Conservation (phyloP, 768 basidiomycete species). For the Daedaleopsis nitida region DNA sequence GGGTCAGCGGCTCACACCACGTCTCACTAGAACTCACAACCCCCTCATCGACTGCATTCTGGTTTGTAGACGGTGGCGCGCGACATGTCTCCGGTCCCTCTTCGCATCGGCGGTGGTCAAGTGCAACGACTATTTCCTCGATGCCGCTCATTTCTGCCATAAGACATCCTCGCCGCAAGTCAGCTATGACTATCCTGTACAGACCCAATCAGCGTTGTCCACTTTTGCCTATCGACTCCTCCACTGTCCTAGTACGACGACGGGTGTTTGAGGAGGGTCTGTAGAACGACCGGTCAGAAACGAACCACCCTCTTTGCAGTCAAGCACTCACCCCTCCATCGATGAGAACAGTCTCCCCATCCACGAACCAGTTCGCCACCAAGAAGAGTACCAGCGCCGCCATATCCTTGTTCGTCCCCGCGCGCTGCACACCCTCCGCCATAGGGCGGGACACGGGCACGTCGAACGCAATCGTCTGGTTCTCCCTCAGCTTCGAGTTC, state of each 20-base stretch:
- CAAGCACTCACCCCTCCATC: constrained; percentile 47
- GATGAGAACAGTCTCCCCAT: constrained; percentile 48
- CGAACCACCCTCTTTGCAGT: not conserved
- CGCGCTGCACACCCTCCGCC: constrained; percentile 13
- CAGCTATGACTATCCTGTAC: no score
- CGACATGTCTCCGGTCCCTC: no score
- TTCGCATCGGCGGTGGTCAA: no score
- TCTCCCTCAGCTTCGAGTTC: constrained; percentile 17
- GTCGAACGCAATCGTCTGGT: constrained; percentile 30
- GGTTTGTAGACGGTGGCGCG: no score
- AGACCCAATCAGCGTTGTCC: no score
- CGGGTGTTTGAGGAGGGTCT: constrained; percentile 41
- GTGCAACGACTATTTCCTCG: no score
- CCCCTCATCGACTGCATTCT: no score
- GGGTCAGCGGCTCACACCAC: no score
- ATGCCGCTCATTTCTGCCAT: no score
- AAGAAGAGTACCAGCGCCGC: constrained; percentile 45
- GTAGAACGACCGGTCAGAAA: not conserved
- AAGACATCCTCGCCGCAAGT: no score
- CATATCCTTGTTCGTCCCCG: constrained; percentile 43
- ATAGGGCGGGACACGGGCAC: constrained; percentile 36
- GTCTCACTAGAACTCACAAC: no score
- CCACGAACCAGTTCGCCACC: constrained; percentile 50
- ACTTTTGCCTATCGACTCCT: no score
- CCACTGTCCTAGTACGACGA: constrained; percentile 35